These are phyloP conservation scores for Psilocybe cubensis DNA, from an alignment of 768 basidiomycete species.

Conservation along the genomic window DNA sequence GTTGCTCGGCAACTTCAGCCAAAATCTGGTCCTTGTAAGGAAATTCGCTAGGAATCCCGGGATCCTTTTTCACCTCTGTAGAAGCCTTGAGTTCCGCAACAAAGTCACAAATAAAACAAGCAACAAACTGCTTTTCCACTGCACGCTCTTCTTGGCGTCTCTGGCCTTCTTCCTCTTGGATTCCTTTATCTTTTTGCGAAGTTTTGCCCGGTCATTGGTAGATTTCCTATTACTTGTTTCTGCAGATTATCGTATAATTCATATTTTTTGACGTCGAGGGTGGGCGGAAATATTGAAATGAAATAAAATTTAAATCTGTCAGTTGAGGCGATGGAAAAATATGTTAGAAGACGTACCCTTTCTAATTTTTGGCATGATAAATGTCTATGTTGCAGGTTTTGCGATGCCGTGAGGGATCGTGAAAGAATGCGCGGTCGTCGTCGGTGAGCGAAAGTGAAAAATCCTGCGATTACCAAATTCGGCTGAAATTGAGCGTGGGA, in stretches of 20 bases:
- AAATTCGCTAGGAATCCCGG: conserved; percentile 91
- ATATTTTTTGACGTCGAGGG: background rate
- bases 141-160: conserved; percentile 73
- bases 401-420: background rate
- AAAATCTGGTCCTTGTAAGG: conserved; percentile 95
- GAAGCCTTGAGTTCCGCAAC: background rate
- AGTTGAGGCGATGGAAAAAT: background rate
- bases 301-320: background rate
- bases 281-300: background rate
- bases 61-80: conserved; percentile 84
- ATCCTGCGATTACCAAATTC: conserved; percentile 19
- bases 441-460: conserved; percentile 13
- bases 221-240: conserved; percentile 84
- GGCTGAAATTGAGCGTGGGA: conserved; percentile 13
- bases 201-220: conserved; percentile 72
- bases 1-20: conserved; percentile 85
- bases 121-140: conserved; percentile 88
- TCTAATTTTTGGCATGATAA: conserved; percentile 65
- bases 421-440: conserved; percentile 2
- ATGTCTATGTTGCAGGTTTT: background rate
- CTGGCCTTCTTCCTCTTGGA: conserved; percentile 77
- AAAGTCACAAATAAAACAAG: conserved; percentile 7
- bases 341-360: conserved; percentile 52
- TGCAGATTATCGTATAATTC: conserved; percentile 33
- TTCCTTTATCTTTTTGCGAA: conserved; percentile 78